Conservation (phyloP, 257 asterid genomes). For the Solanum appendiculatum region DNA sequence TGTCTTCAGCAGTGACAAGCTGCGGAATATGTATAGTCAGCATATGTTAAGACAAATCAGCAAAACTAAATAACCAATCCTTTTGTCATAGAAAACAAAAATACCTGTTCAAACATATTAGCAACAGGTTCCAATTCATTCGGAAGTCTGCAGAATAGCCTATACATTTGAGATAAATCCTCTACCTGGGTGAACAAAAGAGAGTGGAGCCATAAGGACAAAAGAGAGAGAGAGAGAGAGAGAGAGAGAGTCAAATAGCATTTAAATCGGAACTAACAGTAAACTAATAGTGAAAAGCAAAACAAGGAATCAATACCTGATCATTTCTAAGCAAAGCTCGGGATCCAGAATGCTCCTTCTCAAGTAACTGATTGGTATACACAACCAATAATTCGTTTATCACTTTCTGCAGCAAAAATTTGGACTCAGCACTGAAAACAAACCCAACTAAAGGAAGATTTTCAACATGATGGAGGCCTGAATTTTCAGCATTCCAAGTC, state of each 20-base stretch:
- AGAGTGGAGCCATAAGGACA: not conserved
- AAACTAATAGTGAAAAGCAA: not conserved
- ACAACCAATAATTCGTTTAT: constrained; percentile 25
- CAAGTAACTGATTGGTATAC: constrained; percentile 25
- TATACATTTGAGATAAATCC: constrained; percentile 42
- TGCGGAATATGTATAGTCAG: constrained; percentile 6
- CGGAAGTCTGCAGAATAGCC: constrained; percentile 26
- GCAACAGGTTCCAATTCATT: constrained; percentile 30
- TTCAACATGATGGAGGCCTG: not conserved
- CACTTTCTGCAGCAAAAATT: constrained; percentile 17
- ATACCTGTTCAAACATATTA: constrained; percentile 29
- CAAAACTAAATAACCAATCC: not conserved
- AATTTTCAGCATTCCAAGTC: not conserved
- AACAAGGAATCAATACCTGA: constrained; percentile 16
- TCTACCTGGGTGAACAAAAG: constrained; percentile 21
- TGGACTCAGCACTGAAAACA: not conserved
- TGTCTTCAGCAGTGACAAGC: constrained; percentile 38
- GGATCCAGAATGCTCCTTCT: constrained; percentile 47
- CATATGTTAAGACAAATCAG: not conserved
- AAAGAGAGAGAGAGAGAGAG: not conserved
- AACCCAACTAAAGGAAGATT: not conserved
- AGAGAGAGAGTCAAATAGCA: not conserved
- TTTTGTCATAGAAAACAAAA: not conserved
- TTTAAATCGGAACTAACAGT: not conserved
- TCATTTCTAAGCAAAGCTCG: constrained; percentile 34